A percentile compares a stretch with the other conserved stretches of the same genome.
These are phyloP conservation scores for Leucogyrophana mollusca DNA, from an alignment of 768 basidiomycete genomes.

Conservation along the genomic window DNA sequence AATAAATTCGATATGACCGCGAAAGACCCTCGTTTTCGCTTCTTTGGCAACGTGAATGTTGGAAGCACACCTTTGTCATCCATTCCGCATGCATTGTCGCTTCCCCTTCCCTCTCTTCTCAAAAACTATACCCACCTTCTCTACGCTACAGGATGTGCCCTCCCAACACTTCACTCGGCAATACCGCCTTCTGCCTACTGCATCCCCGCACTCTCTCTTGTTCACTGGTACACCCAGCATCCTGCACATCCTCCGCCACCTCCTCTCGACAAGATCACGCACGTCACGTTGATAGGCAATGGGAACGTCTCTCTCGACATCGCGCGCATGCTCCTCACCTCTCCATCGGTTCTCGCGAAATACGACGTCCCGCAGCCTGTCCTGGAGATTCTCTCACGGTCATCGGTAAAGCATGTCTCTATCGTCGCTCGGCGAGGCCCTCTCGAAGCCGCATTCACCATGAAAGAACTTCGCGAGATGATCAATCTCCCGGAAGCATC, in stretches of 20 bases:
- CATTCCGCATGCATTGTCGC: slow-evolving; percentile 50
- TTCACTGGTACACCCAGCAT: slow-evolving; percentile 97
- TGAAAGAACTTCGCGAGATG: slow-evolving; percentile 92
- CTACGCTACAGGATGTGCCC: slow-evolving; percentile 82
- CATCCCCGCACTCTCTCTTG: slow-evolving; percentile 76
- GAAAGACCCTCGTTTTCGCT: slow-evolving; percentile 75
- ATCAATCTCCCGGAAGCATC: slow-evolving; percentile 58
- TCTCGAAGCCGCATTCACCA: slow-evolving; percentile 85
- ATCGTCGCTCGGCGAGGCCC: slow-evolving; percentile 88
- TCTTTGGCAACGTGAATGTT: slow-evolving; percentile 89
- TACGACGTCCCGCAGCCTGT: slow-evolving; percentile 82
- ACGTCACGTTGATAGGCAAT: slow-evolving; percentile 87
- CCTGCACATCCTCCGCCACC: slow-evolving; percentile 65
- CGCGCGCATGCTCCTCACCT: slow-evolving; percentile 84
- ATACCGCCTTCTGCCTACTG: slow-evolving; percentile 49
- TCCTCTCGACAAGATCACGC: slow-evolving; percentile 58
- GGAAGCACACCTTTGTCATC: slow-evolving; percentile 31
- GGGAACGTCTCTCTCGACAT: slow-evolving; percentile 95
- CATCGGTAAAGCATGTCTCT: slow-evolving; percentile 70
- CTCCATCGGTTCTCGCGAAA: slow-evolving; percentile 54
- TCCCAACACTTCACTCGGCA: slow-evolving; percentile 57
- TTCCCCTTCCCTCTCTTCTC: slow-evolving; percentile 63
- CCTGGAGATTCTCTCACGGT: slow-evolving; percentile 61
- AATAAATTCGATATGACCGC: slow-evolving; percentile 90
- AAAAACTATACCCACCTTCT: slow-evolving; percentile 82